Conservation (phyloP, 2,329 filamentous ascomycete species). For the Colletotrichum sp. region DNA sequence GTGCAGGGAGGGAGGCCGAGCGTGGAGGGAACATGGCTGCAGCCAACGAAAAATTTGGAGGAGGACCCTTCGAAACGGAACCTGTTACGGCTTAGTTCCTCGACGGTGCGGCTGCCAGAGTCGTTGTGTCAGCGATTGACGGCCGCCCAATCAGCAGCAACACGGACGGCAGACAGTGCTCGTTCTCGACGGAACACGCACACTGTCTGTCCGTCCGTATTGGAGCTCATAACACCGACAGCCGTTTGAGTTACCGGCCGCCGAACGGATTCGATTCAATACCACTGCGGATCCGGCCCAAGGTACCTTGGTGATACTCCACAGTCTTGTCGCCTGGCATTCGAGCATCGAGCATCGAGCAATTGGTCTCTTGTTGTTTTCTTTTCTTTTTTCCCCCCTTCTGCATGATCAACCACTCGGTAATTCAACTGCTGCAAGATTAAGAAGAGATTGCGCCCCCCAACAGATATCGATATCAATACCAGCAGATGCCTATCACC, state of each 20-base stretch:
- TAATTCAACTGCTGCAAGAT: neutral
- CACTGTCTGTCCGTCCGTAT: neutral
- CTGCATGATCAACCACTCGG: neutral
- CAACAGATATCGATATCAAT: neutral
- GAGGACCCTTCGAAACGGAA: neutral
- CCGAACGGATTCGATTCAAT: neutral
- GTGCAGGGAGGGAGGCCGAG: neutral
- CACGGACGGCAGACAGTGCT: neutral
- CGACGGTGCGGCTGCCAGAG: neutral
- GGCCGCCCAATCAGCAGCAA: neutral
- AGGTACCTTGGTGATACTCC: neutral
- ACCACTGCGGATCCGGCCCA: slow-evolving; percentile 3
- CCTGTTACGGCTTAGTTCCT: neutral
- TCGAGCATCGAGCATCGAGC: neutral
- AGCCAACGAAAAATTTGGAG: neutral
- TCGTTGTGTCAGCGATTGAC: neutral
- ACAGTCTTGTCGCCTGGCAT: neutral
- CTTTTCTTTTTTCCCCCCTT: neutral
- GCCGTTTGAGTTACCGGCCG: neutral
- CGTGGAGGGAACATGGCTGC: neutral
- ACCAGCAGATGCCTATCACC: neutral
- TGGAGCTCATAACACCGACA: neutral
- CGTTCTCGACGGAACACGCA: neutral
- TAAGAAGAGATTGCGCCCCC: neutral
- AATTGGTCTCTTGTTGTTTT: neutral